Evolutionary conservation across 192 early-diverging fungal species (phyloP), one percentile per base, ranked within the genome.

Genomic region (Dissophora globulifera): DNA sequence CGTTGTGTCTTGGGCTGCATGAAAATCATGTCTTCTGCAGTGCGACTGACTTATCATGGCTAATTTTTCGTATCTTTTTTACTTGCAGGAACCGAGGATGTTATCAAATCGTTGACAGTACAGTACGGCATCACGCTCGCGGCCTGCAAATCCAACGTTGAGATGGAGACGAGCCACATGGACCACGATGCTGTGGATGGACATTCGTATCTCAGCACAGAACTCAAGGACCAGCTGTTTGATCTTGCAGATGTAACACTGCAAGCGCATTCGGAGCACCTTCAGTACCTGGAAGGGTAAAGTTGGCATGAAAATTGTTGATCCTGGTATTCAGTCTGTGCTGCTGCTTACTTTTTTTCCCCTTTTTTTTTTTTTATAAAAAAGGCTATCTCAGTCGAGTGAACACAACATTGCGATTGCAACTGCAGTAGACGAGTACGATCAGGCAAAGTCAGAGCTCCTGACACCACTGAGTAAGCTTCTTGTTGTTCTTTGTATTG

Each of bases 191-290:
- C 38, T 23, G 19, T 19, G 4, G 62, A 45, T 9, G 38, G 35
- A 42, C 46, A 38, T 10, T 20, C 67, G 5, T 25, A 38, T 29
- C 20, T 64, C 11, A 62, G 23, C 17, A 13, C 4, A 43, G 67
- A 69, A 15, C 50, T 79, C 12, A 50, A 45, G 33, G 62, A 79
- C 16, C 78, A 79, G 26, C 50, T 79, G 8, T 79, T 49, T 12
- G 68, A 71, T 19, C 67, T 79, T 17, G 78, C 78, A 5, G 78
- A 79, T 59, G 57, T 66, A 1, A 42, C 69, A n/a, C 38, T 79
- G 9, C 67, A 79, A 25, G 78, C 78, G 15, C 45, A 57, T 30
- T 69, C 69, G 9, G 78, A 79, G 42, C 67, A 38, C 20, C 43
- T 70, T 2, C 56, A 60, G 19, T 79, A 66, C 22, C 33, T 79